Percentiles rank a stretch among this genome's conserved stretches.
These are phyloP conservation scores for Pinus albicaulis DNA, from an alignment of 75 land plant species.

Conservation along the genomic window DNA sequence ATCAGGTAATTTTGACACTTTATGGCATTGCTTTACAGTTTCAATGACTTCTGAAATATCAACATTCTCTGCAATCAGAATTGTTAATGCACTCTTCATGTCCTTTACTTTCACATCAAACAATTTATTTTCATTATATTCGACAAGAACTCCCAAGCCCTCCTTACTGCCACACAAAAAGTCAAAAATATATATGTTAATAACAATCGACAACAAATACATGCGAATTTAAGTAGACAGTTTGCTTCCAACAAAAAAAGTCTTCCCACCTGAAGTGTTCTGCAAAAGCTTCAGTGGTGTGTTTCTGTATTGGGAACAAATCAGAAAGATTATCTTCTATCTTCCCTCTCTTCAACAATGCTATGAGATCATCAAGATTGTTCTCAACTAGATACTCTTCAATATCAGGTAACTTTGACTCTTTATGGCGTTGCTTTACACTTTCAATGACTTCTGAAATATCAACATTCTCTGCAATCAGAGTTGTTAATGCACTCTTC, in stretches of 20 bases:
- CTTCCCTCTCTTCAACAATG: conserved; percentile 84
- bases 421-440: too few relatives aligned
- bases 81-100: conserved; percentile 69
- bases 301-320: conserved; percentile 78
- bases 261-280: conserved; percentile 83
- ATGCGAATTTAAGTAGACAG: too few relatives aligned
- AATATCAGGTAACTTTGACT: too few relatives aligned
- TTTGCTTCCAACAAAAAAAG: background rate
- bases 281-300: conserved; percentile 72
- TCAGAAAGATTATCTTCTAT: conserved; percentile 93
- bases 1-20: conserved; percentile 81
- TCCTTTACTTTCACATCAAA: conserved; percentile 95
- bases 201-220: background rate
- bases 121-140: conserved; percentile 86
- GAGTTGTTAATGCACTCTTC: too few relatives aligned
- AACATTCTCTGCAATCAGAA: conserved; percentile 68
- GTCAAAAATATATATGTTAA: background rate
- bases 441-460: too few relatives aligned
- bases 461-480: too few relatives aligned
- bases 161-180: conserved; percentile 59
- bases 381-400: too few relatives aligned
- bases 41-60: conserved; percentile 88
- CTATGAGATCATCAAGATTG: conserved; percentile 85
- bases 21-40: conserved; percentile 70
- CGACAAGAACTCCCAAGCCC: conserved; percentile 73